These are phyloP conservation scores for Sporothrix humicola DNA, from an alignment of 2,329 filamentous ascomycete genomes.

Conservation along the genomic window DNA sequence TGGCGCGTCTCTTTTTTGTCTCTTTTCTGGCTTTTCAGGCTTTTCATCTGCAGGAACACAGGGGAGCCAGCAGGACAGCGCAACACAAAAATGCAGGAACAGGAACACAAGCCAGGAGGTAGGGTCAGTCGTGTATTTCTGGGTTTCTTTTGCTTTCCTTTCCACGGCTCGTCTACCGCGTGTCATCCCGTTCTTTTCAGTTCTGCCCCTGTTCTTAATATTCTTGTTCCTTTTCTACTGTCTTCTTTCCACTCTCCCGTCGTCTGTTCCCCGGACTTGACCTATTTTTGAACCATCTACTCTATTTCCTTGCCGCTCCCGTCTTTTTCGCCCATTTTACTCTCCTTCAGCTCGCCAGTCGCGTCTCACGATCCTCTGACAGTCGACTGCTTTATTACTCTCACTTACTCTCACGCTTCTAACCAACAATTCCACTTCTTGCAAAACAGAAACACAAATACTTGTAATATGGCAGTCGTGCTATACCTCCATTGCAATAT, in stretches of 20 bases:
- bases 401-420: background rate
- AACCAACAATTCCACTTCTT: no score
- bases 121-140: background rate
- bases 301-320: slow-evolving; percentile 3
- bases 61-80: background rate
- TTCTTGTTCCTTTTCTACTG: background rate
- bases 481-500: background rate
- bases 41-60: background rate
- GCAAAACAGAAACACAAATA: slow-evolving; percentile 14
- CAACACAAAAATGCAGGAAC: no score
- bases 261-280: background rate
- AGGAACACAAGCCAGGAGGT: background rate
- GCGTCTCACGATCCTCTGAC: slow-evolving; percentile 10
- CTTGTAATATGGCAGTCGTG: slow-evolving; percentile 3
- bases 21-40: no score
- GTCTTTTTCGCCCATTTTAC: background rate
- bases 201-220: no score
- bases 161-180: slow-evolving; percentile 20
- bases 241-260: background rate
- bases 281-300: slow-evolving; percentile 18
- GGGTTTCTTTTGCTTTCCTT: no score
- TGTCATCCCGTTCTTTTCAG: background rate
- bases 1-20: slow-evolving; percentile 1
- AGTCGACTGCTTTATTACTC: no score
- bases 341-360: background rate